Evolutionary conservation across 2,329 filamentous ascomycete species (phyloP), one percentile per base, ranked within the genome.

Genomic region (Colletotrichum coccodes): DNA sequence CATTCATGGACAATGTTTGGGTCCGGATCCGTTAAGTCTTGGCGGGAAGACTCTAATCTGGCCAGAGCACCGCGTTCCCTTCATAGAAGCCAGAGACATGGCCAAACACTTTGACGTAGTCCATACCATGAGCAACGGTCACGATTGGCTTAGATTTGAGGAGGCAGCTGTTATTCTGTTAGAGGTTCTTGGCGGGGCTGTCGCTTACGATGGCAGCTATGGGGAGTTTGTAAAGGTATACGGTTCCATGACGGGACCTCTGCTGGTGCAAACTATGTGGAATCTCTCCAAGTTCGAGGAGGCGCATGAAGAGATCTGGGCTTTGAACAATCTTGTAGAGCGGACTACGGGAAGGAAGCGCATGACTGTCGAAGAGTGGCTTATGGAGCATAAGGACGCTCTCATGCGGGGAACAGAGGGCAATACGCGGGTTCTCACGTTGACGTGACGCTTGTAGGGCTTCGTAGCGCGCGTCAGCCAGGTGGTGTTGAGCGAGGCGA

Each of bases 51-150:
- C 40, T 3, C 12, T 63, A 3, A 63, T 63, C 30, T 63, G 52
- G 60, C 60, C 60, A 3, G 60, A 63, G 23, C 60, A 57, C 38
- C 60, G 60, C 30, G 60, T 63, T 16, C 60, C 60, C 9, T 63
- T 56, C 18, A 14, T 63, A 14, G 60, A 57, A 1, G 50, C 60
- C 7, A 28, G 60, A 16, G 60, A 57, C 32, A 49, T 63, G 16
- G 50, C 40, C 7, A 57, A 63, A 21, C 60, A 63, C 42, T 57
- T 63, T 30, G 60, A 50, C 0, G 60, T 50, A 6, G 57, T 63
- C 21, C 60, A 63, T 32, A 57, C 52, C 9, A 47, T 63, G 50
- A 63, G 57, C 23, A 57, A 63, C 32, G 50, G 50, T 0, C 60
- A 57, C 12, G 60, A 63, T 2, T 23, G 53, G 32, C 12, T 63